A percentile compares a stretch with the other conserved stretches of the same genome.
Conservation (phyloP, 768 basidiomycete genomes). For the Russula sp. region DNA sequence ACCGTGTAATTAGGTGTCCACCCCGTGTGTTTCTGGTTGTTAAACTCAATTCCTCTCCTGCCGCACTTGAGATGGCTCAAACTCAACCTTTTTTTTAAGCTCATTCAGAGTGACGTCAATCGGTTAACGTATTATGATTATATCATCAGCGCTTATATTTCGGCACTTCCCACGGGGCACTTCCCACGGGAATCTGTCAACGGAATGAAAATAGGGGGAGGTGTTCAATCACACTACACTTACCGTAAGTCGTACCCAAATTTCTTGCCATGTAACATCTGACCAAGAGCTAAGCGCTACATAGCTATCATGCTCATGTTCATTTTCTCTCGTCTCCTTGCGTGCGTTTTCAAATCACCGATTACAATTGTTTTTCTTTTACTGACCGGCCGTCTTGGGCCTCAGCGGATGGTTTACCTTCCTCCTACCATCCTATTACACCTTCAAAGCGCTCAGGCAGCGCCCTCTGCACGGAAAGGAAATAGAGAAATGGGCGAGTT, state of each 20-base stretch:
- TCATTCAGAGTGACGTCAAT: neutral
- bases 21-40: neutral
- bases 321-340: constrained; percentile 48
- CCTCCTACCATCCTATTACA: constrained; percentile 58
- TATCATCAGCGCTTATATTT: neutral
- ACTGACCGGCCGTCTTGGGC: constrained; percentile 16
- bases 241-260: neutral
- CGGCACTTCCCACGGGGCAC: neutral
- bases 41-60: neutral
- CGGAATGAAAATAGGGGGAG: neutral
- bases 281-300: neutral
- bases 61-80: neutral
- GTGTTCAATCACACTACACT: neutral
- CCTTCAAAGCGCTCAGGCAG: constrained; percentile 63
- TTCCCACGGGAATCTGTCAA: neutral
- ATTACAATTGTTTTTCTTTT: neutral
- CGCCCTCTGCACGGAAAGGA: constrained; percentile 51
- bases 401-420: constrained; percentile 70
- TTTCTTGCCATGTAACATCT: neutral
- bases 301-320: constrained; percentile 47
- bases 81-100: neutral
- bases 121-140: neutral
- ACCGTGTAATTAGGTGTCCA: neutral
- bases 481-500: constrained; percentile 55
- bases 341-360: constrained; percentile 37